Conservation (phyloP, 805 yeast species). For the Starmerella stellata region DNA sequence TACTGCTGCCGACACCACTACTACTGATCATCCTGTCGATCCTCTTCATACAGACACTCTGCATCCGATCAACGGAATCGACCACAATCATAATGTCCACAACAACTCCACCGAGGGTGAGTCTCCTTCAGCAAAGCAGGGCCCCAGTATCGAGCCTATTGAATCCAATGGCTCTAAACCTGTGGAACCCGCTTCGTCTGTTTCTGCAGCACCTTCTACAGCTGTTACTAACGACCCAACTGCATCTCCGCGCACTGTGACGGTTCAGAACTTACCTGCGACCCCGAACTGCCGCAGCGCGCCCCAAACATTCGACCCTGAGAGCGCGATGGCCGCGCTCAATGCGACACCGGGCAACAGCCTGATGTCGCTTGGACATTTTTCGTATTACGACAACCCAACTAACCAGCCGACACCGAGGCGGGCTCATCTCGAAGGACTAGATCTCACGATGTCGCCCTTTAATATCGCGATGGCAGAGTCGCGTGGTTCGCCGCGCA, state of each 20-base stretch:
- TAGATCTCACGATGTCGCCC: conserved; percentile 8
- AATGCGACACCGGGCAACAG: neutral
- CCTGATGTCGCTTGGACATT: conserved; percentile 2
- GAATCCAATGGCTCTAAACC: no score
- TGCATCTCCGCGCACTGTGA: no score
- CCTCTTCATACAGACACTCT: neutral
- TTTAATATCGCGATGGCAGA: conserved; percentile 7
- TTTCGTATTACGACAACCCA: conserved; percentile 10
- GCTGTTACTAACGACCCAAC: no score
- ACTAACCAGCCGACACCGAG: conserved; percentile 10
- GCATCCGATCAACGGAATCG: neutral
- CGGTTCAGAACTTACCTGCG: no score
- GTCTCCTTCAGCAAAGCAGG: neutral
- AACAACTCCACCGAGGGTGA: neutral
- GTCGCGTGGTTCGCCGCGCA: conserved; percentile 12
- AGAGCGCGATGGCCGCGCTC: neutral
- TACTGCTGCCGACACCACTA: neutral
- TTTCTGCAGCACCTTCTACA: no score
- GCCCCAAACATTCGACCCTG: neutral
- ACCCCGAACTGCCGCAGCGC: neutral
- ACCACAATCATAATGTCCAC: neutral
- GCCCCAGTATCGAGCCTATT: no score
- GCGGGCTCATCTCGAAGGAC: conserved; percentile 4
- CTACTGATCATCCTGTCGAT: neutral
- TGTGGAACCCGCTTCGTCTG: no score